These are phyloP conservation scores for Fraxinus sp. DNA, from an alignment of 305 asterid genomes.

Conservation along the genomic window DNA sequence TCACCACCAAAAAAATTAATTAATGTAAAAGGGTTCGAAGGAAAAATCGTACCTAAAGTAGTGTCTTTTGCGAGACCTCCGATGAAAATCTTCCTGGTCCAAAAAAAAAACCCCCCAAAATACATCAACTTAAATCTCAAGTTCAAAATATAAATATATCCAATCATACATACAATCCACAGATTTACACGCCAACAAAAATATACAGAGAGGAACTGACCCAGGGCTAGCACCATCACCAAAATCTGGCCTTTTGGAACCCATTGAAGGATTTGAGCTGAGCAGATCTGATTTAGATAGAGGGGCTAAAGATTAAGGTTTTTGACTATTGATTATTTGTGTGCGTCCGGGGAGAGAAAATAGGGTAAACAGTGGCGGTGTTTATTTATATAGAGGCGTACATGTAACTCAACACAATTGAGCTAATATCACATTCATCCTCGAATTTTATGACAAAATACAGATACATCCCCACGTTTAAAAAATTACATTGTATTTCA, in stretches of 20 bases:
- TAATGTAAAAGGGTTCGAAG: background rate
- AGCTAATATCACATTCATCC: background rate
- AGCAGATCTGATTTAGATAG: slow-evolving; percentile 38
- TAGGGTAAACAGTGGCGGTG: background rate
- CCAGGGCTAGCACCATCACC: slow-evolving; percentile 98
- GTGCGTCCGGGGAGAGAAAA: too few species aligned
- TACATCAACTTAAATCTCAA: slow-evolving; percentile 9
- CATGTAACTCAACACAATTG: background rate
- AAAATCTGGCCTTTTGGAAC: slow-evolving; percentile 68
- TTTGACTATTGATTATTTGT: background rate
- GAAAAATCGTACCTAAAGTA: slow-evolving; percentile 53
- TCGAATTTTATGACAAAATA: background rate
- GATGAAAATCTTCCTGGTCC: slow-evolving; percentile 75
- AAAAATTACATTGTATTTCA: background rate
- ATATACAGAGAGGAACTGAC: slow-evolving; percentile 34
- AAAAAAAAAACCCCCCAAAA: background rate
- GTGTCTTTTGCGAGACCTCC: slow-evolving; percentile 91
- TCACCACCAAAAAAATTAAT: background rate
- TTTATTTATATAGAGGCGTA: background rate
- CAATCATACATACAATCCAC: background rate
- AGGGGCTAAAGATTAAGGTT: slow-evolving; percentile 49
- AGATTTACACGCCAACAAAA: background rate
- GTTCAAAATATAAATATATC: background rate
- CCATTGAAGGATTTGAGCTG: slow-evolving; percentile 36
- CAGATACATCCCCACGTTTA: background rate